phyloP scores from a whole-genome alignment of 2,329 filamentous ascomycete species.

The Neocucurbitaria cava region DNA sequence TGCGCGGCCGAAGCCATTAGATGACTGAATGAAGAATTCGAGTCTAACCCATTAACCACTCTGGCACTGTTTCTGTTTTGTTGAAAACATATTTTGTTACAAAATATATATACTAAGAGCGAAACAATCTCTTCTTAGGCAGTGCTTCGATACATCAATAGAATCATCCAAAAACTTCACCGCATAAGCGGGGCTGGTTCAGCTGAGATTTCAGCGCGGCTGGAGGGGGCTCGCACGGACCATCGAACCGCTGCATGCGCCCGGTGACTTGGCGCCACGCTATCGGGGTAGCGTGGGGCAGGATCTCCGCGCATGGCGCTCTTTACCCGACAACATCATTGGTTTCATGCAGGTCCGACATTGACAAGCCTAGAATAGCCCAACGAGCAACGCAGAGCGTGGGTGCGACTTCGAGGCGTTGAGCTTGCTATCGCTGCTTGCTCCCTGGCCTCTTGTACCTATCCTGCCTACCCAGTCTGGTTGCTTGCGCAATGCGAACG shows the following conservation, averaged over 20 bases:
- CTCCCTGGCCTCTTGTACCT: background rate
- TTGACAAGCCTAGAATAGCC: slow-evolving; percentile 27
- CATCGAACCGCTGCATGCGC: background rate
- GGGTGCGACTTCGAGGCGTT: slow-evolving; percentile 3
- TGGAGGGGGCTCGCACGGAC: background rate
- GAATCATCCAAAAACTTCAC: too few species aligned
- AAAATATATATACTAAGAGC: background rate
- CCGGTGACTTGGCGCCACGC: background rate
- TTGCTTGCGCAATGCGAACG: slow-evolving; percentile 15
- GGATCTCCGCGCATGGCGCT: slow-evolving; percentile 34
- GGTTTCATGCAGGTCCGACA: slow-evolving; percentile 42
- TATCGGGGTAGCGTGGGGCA: slow-evolving; percentile 1
- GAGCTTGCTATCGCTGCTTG: background rate
- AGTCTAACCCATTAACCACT: slow-evolving; percentile 17
- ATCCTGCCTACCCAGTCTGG: slow-evolving; percentile 1
- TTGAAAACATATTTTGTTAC: background rate
- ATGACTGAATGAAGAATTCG: slow-evolving; percentile 23
- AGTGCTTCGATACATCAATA: too few species aligned
- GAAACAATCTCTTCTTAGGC: too few species aligned
- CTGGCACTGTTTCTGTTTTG: background rate
- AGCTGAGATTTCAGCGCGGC: background rate
- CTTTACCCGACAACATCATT: slow-evolving; percentile 28
- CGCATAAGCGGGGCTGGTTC: background rate
- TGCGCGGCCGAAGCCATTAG: slow-evolving; percentile 28
- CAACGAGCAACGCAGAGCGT: slow-evolving; percentile 15